These are phyloP conservation scores for Saksenaea vasiformis DNA, from an alignment of 371 early-diverging fungal genomes.

Conservation along the genomic window DNA sequence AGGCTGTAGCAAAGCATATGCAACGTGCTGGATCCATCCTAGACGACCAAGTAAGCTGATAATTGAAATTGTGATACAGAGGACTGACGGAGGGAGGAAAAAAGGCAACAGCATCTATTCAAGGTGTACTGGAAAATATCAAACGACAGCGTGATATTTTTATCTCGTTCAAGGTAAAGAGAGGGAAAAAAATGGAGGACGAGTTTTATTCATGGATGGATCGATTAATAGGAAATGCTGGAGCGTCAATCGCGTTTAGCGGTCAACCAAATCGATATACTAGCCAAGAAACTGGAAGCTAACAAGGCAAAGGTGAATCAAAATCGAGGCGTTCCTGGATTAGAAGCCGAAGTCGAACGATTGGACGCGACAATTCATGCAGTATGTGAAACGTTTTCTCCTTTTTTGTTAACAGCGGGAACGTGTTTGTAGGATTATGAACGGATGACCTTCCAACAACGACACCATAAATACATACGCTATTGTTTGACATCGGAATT, in stretches of 20 bases:
- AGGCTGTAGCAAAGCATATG: constrained; percentile 62
- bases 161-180: constrained; percentile 62
- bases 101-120: background rate
- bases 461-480: constrained; percentile 36
- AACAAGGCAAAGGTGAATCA: constrained; percentile 45
- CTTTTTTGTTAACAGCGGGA: constrained; percentile 15
- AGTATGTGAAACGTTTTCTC: constrained; percentile 20
- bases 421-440: constrained; percentile 83
- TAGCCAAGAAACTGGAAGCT: constrained; percentile 32
- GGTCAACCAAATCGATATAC: constrained; percentile 36
- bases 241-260: constrained; percentile 32
- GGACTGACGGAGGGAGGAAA: background rate
- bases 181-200: background rate
- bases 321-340: constrained; percentile 45
- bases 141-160: constrained; percentile 73
- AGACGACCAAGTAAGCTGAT: constrained; percentile 52
- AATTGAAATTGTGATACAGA: background rate
- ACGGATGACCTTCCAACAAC: constrained; percentile 74
- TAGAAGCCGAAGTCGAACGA: constrained; percentile 43
- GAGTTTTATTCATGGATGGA: background rate
- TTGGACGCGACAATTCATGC: constrained; percentile 35
- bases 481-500: constrained; percentile 48
- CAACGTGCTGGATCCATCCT: constrained; percentile 52
- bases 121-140: constrained; percentile 66
- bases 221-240: constrained; percentile 1